Conservation (phyloP, 2,329 filamentous ascomycete species). For the Torrubiella hemipterigena region DNA sequence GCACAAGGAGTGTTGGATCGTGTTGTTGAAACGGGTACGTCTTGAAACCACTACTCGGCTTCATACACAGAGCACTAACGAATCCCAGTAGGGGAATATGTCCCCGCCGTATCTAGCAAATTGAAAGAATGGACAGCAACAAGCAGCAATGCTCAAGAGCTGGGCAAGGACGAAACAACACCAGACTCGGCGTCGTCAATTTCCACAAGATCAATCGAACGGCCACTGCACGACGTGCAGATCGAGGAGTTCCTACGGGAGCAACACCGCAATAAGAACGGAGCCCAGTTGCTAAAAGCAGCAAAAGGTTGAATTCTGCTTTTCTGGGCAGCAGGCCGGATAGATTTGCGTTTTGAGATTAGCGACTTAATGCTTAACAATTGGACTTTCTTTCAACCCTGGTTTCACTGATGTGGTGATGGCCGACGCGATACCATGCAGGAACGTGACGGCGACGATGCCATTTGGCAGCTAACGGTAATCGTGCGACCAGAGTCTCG, state of each 20-base stretch:
- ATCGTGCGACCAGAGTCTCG: too few species aligned
- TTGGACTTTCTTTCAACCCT: too few species aligned
- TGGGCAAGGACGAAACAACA: slow-evolving; percentile 6
- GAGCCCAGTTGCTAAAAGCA: slow-evolving; percentile 13
- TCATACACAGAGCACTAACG: slow-evolving; percentile 8
- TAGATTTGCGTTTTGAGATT: too few species aligned
- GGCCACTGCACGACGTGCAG: slow-evolving; percentile 32
- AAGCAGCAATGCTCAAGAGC: too few species aligned
- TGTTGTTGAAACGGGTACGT: slow-evolving; percentile 31
- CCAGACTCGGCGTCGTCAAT: slow-evolving; percentile 6
- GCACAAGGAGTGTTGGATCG: slow-evolving; percentile 17
- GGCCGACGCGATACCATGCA: too few species aligned
- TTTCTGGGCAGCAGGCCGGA: background rate
- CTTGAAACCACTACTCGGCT: too few species aligned
- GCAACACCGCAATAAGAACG: slow-evolving; percentile 34
- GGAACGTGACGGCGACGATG: too few species aligned
- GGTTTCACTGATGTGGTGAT: too few species aligned
- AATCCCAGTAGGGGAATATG: slow-evolving; percentile 27
- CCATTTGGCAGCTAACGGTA: too few species aligned
- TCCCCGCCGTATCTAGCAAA: slow-evolving; percentile 29
- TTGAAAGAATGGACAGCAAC: slow-evolving; percentile 15
- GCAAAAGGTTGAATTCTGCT: background rate
- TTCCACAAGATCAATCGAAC: slow-evolving; percentile 26
- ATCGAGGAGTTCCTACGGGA: slow-evolving; percentile 42
- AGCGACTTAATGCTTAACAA: too few species aligned